A percentile compares a stretch with the other conserved stretches of the same genome.
These are phyloP conservation scores for Erysiphe pulchra DNA, from an alignment of 2,329 filamentous ascomycete species.

Conservation along the genomic window DNA sequence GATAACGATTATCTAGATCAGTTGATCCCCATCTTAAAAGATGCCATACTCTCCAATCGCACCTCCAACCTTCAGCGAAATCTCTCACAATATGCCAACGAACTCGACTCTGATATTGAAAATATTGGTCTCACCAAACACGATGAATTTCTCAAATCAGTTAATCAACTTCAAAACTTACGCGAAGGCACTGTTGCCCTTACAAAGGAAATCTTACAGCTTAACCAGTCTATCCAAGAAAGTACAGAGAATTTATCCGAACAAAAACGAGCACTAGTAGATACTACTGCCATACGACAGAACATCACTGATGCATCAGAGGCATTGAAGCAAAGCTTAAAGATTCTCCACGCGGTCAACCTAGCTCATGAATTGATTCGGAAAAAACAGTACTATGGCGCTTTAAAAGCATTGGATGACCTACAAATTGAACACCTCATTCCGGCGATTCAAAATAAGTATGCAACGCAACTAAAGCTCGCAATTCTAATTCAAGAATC, in stretches of 20 bases:
- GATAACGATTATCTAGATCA: slow-evolving; percentile 91
- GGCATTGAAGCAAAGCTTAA: slow-evolving; percentile 71
- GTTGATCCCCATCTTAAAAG: slow-evolving; percentile 78
- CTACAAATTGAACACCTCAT: slow-evolving; percentile 82
- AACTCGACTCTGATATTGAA: slow-evolving; percentile 79
- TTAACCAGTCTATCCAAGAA: slow-evolving; percentile 84
- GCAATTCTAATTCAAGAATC: slow-evolving; percentile 91
- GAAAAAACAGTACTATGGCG: slow-evolving; percentile 88
- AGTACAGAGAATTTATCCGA: slow-evolving; percentile 85
- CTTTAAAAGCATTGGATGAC: slow-evolving; percentile 79
- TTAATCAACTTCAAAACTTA: slow-evolving; percentile 80
- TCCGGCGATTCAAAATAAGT: slow-evolving; percentile 47
- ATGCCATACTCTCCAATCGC: slow-evolving; percentile 54
- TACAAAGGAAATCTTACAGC: slow-evolving; percentile 69
- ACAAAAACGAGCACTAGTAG: slow-evolving; percentile 83
- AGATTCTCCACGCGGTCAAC: slow-evolving; percentile 79
- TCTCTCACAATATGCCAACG: slow-evolving; percentile 56
- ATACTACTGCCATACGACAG: slow-evolving; percentile 73
- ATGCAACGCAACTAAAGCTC: slow-evolving; percentile 82
- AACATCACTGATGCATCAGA: slow-evolving; percentile 87
- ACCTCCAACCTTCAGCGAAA: slow-evolving; percentile 51
- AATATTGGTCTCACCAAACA: slow-evolving; percentile 86
- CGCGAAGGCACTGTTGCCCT: slow-evolving; percentile 72
- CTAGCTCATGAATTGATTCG: slow-evolving; percentile 76
- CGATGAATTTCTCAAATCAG: slow-evolving; percentile 82